Evolutionary conservation across 306 rosid species (phyloP), one percentile per base, ranked within the genome.

Genomic region (Malus fusca): DNA sequence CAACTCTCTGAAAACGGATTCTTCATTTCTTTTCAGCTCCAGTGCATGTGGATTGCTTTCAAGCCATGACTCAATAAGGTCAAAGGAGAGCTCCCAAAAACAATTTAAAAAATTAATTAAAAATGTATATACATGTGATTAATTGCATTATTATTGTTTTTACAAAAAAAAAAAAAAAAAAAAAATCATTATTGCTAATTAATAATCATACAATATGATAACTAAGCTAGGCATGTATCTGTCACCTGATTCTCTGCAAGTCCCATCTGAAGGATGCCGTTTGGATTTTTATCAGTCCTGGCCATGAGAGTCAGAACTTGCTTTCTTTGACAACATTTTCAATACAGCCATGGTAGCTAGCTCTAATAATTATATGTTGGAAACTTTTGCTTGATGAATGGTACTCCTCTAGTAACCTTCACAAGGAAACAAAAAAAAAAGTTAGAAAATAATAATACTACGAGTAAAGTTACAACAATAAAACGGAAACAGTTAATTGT

Each of bases 181-280:
- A 35, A 35, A 6, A 35, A 35, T 37, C 35, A 37, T 37, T 37
- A 37, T 37, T 37, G 42, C 9, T 30, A 30, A 30, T 37, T 31
- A 31, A 31, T 26, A 33, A 33, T 33, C 7, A 33, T 33, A 33
- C 5, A 33, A 33, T 33, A 33, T 5, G 6, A 46, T 0, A 46
- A 5, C 52, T 46, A 44, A 44, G 2, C 51, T 44, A 44, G 51
- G 51, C 4, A 3, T 4, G 1, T 43, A 44, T 1, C 18, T 44
- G 6, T 61, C 8, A 84, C 93, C 91, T 90, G 91, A 82, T 93
- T 93, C 80, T 93, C 97, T 5, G 98, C 97, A 10, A 93, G 94
- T 80, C 98, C 97, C 97, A 91, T 89, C 83, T 93, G 93, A 74
- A 93, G 91, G 75, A 93, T 88, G 76, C 97, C 94, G 0, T 28